Base-by-base conservation (phyloP, 176 grass and related monocot species). In the Triticum monococcum region DNA sequence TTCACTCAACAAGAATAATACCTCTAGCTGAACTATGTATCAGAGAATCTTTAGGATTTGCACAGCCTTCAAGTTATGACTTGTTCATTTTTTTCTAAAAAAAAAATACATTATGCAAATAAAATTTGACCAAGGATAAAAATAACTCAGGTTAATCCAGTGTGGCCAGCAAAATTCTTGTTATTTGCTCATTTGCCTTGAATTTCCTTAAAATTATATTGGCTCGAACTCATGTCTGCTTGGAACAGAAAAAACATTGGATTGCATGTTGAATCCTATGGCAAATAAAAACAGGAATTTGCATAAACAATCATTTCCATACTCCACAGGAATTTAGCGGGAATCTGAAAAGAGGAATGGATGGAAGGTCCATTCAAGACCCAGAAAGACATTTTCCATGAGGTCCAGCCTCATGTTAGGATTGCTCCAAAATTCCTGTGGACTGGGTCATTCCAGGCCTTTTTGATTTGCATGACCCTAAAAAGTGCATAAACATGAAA, bases 21-120 rank as follows among this genome's bases (percentile, higher is more conserved):
- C 2, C 9, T 77, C 46, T 9, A 77, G 2, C 20, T 9, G 22
- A 31, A 54, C 8, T 12, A 76, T 12, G 9, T 77, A 81, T 22
- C 16, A 68, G 8, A 2, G 4, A 78, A 31, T 79, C 25, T 80
- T 83, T 87, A 76, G 36, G 28, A 31, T 78, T 59, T 83, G 38
- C 25, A 82, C n/a, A 37, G n/a, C 78, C 20, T 35, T 50, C 8
- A 32, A 3, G 8, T 69, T 46, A 71, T 46, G 5, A 68, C 41
- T 70, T 46, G 32, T 18, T 71, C 22, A 2, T 35, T 75, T 83
- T 31, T 57, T 12, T 3, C 24, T 11, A 5, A 12, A 67, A 75
- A 75, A 17, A 54, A 12, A 54, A 54, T 35, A 76, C 33, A 3
- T 38, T 74, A 57, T 67, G 35, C 8, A 77, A 77, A 23, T 17